Evolutionary conservation across 2,329 filamentous ascomycete genomes (phyloP).

Genomic region (Hirsutella thompsonii): DNA sequence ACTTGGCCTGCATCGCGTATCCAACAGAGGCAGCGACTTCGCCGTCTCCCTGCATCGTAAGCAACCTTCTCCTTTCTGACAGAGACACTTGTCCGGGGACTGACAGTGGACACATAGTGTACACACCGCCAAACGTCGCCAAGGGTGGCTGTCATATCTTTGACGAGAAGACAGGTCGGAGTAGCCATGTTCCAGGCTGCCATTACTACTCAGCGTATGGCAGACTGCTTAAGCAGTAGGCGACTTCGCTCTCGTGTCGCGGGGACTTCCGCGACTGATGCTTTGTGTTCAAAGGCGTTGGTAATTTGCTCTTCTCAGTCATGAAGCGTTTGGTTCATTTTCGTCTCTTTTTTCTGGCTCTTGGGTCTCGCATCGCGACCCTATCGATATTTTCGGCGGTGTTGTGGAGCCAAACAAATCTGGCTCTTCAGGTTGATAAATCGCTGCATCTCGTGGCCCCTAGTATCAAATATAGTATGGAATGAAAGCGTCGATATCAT

Average conservation of each 20-base stretch:
- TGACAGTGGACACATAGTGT: constrained; percentile 37
- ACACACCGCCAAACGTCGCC: constrained; percentile 82
- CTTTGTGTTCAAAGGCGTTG: not conserved
- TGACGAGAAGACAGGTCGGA: constrained; percentile 61
- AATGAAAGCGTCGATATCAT: constrained; percentile 8
- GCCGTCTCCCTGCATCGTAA: constrained; percentile 72
- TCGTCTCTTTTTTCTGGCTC: not conserved
- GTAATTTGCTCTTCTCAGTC: not conserved
- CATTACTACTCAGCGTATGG: constrained; percentile 59
- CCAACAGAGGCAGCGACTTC: constrained; percentile 61
- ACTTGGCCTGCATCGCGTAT: constrained; percentile 73
- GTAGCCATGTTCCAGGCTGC: constrained; percentile 56
- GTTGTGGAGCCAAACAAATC: not conserved
- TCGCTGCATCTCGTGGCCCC: no score
- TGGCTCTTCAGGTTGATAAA: not conserved
- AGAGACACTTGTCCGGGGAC: constrained; percentile 17
- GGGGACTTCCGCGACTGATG: not conserved
- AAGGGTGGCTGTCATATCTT: constrained; percentile 74
- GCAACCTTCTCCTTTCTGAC: constrained; percentile 13
- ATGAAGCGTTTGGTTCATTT: not conserved
- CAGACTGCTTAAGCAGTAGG: constrained; percentile 27
- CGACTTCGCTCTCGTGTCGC: not conserved
- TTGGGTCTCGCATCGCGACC: not conserved
- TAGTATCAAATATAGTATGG: constrained; percentile 4
- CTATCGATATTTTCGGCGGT: not conserved